Evolutionary conservation across 192 early-diverging fungal genomes (phyloP), one percentile per base, ranked within the genome.

Genomic region (Entrophospora sp.): DNA sequence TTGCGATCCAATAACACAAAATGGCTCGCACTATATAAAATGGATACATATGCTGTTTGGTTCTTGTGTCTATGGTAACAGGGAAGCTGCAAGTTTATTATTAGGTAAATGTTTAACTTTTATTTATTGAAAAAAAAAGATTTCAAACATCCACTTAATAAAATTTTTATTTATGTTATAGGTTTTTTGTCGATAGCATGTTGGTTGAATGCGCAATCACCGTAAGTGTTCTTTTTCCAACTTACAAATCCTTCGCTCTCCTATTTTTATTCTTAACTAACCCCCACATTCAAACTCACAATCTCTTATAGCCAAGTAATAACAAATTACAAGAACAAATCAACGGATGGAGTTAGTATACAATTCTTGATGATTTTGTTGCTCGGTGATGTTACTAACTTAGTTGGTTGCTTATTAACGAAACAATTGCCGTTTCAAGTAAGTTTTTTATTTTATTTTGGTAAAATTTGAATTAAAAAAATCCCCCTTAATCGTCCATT

Each of bases 381-480:
- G 8, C 62, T 78, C 16, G 82, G 82, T 22, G 90, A 92, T 63
- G 48, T 84, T 44, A 78, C 81, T 57, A 91, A 89, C 68, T 68
- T 91, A 4, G 64, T 87, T 42, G 90, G 89, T 12, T 84, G 87
- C 24, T 42, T 91, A 18, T 64, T 89, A 31, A 89, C 89, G 30
- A 56, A 82, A 6, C 90, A 91, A 67, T 81, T 84, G n/a, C 74
- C 77, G n/a, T 92, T 92, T 63, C 90, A 92, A 74, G 80, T 82
- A 61, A 75, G 28, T 12, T 28, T 25, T 12, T 1, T 13, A 70
- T 53, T 56, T 71, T 27, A 64, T 60, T 34, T 49, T 70, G 8
- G 42, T 16, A 25, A 22, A 9, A 35, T 31, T 45, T 32, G 20
- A 68, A 67, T 36, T 34, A 59, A 30, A 43, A 56, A 37, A 46